A percentile compares a stretch with the other conserved stretches of the same genome.
phyloP scores from a whole-genome alignment of 768 basidiomycete species.

The Mrakia gelida region DNA sequence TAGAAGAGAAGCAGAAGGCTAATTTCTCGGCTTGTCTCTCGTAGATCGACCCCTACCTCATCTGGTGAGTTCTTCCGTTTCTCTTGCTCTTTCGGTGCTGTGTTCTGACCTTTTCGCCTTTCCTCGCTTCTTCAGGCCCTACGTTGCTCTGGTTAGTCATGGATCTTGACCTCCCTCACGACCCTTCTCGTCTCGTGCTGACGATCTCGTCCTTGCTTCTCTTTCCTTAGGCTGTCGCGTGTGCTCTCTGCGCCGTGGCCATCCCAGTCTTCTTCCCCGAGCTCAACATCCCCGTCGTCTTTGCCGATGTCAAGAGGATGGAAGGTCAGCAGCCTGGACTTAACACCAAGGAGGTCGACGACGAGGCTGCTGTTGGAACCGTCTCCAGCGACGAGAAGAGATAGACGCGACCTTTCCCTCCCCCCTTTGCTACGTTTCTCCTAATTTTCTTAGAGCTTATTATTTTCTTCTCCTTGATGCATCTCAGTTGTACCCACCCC shows the following conservation, averaged over 20 bases:
- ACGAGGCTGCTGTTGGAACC: not conserved
- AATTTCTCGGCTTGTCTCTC: no score
- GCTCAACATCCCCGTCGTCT: conserved; percentile 37
- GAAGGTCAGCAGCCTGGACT: conserved; percentile 1
- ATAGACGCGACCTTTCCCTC: not conserved
- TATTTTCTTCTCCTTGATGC: no score
- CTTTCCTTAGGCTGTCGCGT: conserved; percentile 31
- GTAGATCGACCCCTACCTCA: conserved; percentile 42
- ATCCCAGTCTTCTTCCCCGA: conserved; percentile 42
- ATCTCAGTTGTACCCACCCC: no score
- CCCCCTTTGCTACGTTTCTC: not conserved
- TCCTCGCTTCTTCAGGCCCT: not conserved
- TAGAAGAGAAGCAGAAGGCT: no score
- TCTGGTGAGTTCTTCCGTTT: conserved; percentile 28
- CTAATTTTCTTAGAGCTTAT: not conserved
- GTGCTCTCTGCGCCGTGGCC: conserved; percentile 35
- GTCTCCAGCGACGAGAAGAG: not conserved
- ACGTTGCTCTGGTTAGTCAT: conserved; percentile 27
- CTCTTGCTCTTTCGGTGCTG: not conserved
- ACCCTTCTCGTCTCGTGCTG: conserved; percentile 35
- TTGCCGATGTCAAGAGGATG: conserved; percentile 14
- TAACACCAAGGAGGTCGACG: not conserved
- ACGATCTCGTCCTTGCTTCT: not conserved
- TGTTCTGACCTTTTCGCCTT: not conserved
- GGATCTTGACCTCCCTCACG: conserved; percentile 37